phyloP scores from a whole-genome alignment of 2,329 filamentous ascomycete genomes.

The Xylaria sp. region DNA sequence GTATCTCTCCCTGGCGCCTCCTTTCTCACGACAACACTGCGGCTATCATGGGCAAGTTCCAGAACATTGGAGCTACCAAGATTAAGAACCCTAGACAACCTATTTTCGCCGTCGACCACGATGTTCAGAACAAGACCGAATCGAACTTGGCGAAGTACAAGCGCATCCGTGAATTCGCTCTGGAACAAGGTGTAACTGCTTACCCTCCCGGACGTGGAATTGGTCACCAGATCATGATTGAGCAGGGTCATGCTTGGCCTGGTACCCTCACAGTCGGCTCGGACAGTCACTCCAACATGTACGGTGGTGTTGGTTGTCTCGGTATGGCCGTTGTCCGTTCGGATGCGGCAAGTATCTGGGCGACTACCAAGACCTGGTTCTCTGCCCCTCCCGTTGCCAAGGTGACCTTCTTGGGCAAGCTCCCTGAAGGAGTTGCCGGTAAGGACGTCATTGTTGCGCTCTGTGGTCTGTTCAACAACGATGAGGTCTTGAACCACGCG shows the following conservation, averaged over 20 bases:
- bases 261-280: constrained; percentile 76
- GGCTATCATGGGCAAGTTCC: constrained; percentile 71
- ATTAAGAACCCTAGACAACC: constrained; percentile 68
- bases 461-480: constrained; percentile 75
- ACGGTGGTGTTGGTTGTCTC: constrained; percentile 63
- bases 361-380: constrained; percentile 67
- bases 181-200: constrained; percentile 69
- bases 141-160: constrained; percentile 77
- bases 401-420: constrained; percentile 67
- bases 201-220: constrained; percentile 76
- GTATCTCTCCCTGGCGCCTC: constrained; percentile 56
- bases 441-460: constrained; percentile 93
- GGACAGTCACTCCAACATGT: constrained; percentile 75
- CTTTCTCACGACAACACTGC: constrained; percentile 64
- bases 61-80: constrained; percentile 72
- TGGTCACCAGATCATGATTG: constrained; percentile 88
- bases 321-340: constrained; percentile 81
- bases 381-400: constrained; percentile 81
- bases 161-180: constrained; percentile 77
- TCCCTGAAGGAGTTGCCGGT: constrained; percentile 77
- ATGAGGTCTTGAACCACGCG: constrained; percentile 81
- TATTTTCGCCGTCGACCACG: constrained; percentile 57
- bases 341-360: constrained; percentile 81
- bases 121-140: constrained; percentile 65
- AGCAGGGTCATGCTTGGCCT: constrained; percentile 79